phyloP scores from a whole-genome alignment of 208 protist genomes.

The Leishmania martiniquensis region DNA sequence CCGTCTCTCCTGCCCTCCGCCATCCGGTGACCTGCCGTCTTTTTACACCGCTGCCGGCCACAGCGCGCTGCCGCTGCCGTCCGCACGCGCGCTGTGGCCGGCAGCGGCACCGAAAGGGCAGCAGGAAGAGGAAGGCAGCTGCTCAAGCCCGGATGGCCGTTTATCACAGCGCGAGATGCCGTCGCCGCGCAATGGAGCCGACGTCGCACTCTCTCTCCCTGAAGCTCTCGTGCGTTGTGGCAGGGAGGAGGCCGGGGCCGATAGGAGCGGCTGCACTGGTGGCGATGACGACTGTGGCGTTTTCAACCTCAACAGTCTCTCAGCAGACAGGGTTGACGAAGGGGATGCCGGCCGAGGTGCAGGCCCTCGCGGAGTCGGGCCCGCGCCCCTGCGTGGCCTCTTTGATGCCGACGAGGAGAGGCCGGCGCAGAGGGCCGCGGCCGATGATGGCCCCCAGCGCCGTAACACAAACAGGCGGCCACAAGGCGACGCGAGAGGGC shows the following conservation, averaged over 20 bases:
- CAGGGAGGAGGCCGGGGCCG: not conserved
- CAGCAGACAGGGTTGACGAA: not conserved
- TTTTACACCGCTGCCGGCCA: slow-evolving; percentile 17
- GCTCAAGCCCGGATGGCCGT: not conserved
- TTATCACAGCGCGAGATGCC: not conserved
- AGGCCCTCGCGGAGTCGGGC: not conserved
- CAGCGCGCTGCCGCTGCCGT: not conserved
- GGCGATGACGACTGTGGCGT: not conserved
- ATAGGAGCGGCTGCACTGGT: not conserved
- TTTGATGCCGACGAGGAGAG: not conserved
- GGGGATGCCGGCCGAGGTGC: not conserved
- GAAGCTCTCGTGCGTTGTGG: not conserved
- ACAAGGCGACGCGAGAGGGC: not conserved
- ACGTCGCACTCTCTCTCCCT: not conserved
- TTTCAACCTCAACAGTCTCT: not conserved
- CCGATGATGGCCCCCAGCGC: not conserved
- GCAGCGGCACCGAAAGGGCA: not conserved
- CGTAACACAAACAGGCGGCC: not conserved
- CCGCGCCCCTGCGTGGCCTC: not conserved
- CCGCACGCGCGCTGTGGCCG: not conserved
- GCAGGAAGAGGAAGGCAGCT: not conserved
- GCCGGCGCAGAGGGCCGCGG: not conserved
- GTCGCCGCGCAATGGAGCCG: not conserved
- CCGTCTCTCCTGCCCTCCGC: not conserved
- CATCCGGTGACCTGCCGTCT: not conserved